Conservation (phyloP, 2,329 filamentous ascomycete species). For the Penicillium sp. region DNA sequence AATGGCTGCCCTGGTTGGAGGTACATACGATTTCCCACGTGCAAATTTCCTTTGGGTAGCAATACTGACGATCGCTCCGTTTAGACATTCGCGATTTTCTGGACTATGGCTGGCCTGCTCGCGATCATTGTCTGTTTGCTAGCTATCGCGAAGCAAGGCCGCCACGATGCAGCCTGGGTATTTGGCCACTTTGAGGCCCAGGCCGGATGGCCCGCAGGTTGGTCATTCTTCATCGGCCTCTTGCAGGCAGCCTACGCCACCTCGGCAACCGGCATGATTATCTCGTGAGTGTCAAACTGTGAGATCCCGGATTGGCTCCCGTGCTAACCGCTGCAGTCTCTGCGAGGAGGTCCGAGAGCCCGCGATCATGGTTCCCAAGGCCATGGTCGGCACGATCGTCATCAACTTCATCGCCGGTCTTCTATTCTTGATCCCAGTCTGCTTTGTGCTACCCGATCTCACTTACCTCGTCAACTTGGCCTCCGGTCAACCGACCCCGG, state of each 20-base stretch:
- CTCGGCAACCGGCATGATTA: conserved; percentile 74
- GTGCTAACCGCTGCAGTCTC: conserved; percentile 46
- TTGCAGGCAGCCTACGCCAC: conserved; percentile 68
- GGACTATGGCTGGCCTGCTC: conserved; percentile 64
- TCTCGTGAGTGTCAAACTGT: conserved; percentile 59
- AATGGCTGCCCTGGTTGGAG: conserved; percentile 62
- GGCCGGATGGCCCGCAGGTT: conserved; percentile 70
- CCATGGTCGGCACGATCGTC: conserved; percentile 67
- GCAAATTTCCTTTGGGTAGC: conserved; percentile 50
- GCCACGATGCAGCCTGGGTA: conserved; percentile 63
- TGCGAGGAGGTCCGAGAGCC: conserved; percentile 69
- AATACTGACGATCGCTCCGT: conserved; percentile 58
- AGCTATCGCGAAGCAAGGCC: conserved; percentile 67
- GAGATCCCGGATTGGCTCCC: not conserved
- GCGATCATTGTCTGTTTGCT: conserved; percentile 70
- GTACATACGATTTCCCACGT: conserved; percentile 50
- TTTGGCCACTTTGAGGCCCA: conserved; percentile 55
- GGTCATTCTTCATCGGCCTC: conserved; percentile 71
- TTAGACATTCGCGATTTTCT: conserved; percentile 75
- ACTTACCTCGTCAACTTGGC: conserved; percentile 62
- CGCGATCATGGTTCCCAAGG: conserved; percentile 66
- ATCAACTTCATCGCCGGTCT: conserved; percentile 66
- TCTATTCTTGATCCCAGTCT: conserved; percentile 68
- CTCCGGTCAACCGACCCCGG: conserved; percentile 72
- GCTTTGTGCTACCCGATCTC: conserved; percentile 73